Base-by-base conservation (phyloP, 2,329 filamentous ascomycete genomes). In the Alternaria novae-zelandiae region DNA sequence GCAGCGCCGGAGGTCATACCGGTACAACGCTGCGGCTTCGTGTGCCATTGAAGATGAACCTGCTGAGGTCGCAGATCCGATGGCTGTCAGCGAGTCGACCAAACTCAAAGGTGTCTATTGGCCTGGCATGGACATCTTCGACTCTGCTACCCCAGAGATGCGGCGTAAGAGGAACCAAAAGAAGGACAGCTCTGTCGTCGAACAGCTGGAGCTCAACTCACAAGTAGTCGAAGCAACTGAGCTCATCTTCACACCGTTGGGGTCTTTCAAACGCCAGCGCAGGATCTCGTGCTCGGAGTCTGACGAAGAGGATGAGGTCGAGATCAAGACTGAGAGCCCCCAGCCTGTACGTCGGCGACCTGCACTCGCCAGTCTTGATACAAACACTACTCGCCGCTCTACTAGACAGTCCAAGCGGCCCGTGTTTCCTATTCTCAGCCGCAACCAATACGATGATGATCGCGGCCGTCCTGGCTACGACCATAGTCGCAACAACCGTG, bases 81-180 rank as follows among this genome's bases (percentile, higher is more conserved):
- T 71, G 57, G 71, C 71, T 50, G 74, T 74, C 25, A 80, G 76
- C 45, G 80, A 82, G 59, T 75, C 73, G 54, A 83, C 78, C 62
- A 87, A 83, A 72, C 84, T 94, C 57, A 94, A 94, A 77, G 91
- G 91, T 3, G 82, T 90, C n/a, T 83, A 88, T 50, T 93, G 89
- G 85, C 89, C 90, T 3, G 92, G 92, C 17, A 94, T 94, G 91
- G 87, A 88, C 57, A 85, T 93, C n/a, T 94, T 94, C 75, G 92
- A 95, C 78, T 89, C 92, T 57, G 92, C 92, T 5, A 91, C 90
- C 5, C 86, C 89, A 15, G 87, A 90, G 64, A 90, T 91, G 85
- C 90, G 88, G 70, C 86, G 89, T 49, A 92, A 88, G 81, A 85
- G 92, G 55, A 94, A 94, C 75, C 92, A 95, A 79, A 89, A 90